Evolutionary conservation across 371 early-diverging fungal species (phyloP).

Genomic region (Capillidium rhysosporum): DNA sequence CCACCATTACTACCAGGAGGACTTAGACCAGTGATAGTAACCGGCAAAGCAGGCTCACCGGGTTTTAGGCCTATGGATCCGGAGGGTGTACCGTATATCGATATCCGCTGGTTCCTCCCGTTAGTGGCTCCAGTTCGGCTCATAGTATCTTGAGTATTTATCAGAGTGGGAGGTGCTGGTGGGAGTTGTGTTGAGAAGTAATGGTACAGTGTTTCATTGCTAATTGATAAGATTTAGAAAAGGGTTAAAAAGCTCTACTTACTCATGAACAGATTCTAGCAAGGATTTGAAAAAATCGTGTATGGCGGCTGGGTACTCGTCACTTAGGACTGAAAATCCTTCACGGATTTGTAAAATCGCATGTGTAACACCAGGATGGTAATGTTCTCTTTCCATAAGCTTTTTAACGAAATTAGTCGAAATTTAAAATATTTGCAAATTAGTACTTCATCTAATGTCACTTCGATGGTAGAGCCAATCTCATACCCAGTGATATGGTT

Average conservation of each 20-base stretch:
- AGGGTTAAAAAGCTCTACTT: neutral
- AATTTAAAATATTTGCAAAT: neutral
- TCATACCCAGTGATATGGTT: slow-evolving; percentile 1
- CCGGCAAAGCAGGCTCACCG: neutral
- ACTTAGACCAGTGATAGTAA: neutral
- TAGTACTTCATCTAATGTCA: slow-evolving; percentile 3
- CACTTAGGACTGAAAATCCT: neutral
- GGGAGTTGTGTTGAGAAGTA: slow-evolving; percentile 7
- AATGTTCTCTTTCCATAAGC: neutral
- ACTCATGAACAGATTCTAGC: slow-evolving; percentile 8
- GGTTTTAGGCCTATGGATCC: neutral
- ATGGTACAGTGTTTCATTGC: slow-evolving; percentile 6
- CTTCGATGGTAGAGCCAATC: neutral
- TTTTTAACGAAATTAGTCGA: neutral
- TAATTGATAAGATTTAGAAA: neutral
- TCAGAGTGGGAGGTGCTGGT: slow-evolving; percentile 3
- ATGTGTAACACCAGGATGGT: neutral
- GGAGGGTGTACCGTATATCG: slow-evolving; percentile 3
- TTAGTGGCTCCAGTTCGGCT: neutral
- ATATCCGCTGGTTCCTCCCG: neutral
- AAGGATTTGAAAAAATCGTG: slow-evolving; percentile 1
- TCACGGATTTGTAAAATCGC: slow-evolving; percentile 1
- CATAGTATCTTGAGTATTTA: neutral
- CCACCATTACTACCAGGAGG: neutral
- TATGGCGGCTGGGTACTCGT: neutral